phyloP scores from a whole-genome alignment of 257 asterid species.

The Coffea canephora region DNA sequence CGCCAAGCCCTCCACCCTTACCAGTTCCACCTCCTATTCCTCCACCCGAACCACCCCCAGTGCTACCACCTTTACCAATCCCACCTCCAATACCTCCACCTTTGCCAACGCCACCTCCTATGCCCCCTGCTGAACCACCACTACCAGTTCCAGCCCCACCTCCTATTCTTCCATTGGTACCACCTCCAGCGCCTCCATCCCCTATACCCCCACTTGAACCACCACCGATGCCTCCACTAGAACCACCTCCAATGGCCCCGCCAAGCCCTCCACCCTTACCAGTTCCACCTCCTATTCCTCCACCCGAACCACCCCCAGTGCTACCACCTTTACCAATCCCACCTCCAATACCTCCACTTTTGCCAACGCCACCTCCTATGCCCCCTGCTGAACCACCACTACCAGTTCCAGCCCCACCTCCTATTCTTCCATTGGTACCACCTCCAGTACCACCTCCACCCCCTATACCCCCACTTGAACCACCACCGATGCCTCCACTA shows the following conservation, averaged over 20 bases:
- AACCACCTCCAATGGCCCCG: slow-evolving; percentile 25
- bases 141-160: slow-evolving; percentile 5
- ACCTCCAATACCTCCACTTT: slow-evolving; percentile 11
- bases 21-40: slow-evolving; percentile 8
- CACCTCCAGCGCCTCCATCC: neutral
- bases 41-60: neutral
- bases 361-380: too few relatives aligned
- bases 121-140: slow-evolving; percentile 19
- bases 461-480: slow-evolving; percentile 6
- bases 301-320: neutral
- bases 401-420: slow-evolving; percentile 4
- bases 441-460: slow-evolving; percentile 15
- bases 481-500: slow-evolving; percentile 8
- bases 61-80: slow-evolving; percentile 10
- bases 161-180: neutral
- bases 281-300: neutral
- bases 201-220: neutral
- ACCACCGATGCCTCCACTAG: slow-evolving; percentile 8
- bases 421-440: slow-evolving; percentile 22
- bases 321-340: slow-evolving; percentile 11
- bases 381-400: slow-evolving; percentile 22
- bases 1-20: slow-evolving; percentile 16
- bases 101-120: too few relatives aligned
- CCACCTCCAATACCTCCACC: neutral
- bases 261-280: slow-evolving; percentile 18